These are phyloP conservation scores for Erysimum cheiranthoides DNA, from an alignment of 345 rosid genomes.

Conservation along the genomic window DNA sequence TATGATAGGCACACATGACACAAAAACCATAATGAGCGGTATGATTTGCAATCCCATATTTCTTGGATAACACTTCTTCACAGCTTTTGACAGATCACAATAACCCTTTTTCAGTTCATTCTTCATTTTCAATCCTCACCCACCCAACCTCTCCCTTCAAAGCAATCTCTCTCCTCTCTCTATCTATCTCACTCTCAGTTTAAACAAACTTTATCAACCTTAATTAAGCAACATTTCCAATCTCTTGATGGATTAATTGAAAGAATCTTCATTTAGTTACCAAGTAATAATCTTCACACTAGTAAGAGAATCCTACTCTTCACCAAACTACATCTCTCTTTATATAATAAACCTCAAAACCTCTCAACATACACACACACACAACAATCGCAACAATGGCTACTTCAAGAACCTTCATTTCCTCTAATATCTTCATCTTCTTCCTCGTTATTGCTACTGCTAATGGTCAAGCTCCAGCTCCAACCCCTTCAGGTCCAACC, in stretches of 20 bases:
- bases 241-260: neutral
- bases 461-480: constrained; percentile 57
- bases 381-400: constrained; percentile 45
- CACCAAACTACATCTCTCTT: constrained; percentile 39
- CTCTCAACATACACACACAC: constrained; percentile 28
- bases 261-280: constrained; percentile 28
- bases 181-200: neutral
- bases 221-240: constrained; percentile 9
- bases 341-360: constrained; percentile 39
- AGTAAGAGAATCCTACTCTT: constrained; percentile 37
- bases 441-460: constrained; percentile 38
- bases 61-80: constrained; percentile 44
- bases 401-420: constrained; percentile 39
- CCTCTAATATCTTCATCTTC: constrained; percentile 40
- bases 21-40: constrained; percentile 32
- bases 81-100: constrained; percentile 38
- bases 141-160: constrained; percentile 44
- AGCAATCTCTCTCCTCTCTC: constrained; percentile 36
- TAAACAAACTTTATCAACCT: constrained; percentile 26
- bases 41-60: constrained; percentile 37
- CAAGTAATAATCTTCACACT: constrained; percentile 39
- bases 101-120: constrained; percentile 17
- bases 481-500: constrained; percentile 61
- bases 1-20: constrained; percentile 33
- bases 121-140: constrained; percentile 44